A percentile compares a stretch with the other conserved stretches of the same genome.
Conservation (phyloP, 768 basidiomycete genomes). For the Hygrophorus russula region DNA sequence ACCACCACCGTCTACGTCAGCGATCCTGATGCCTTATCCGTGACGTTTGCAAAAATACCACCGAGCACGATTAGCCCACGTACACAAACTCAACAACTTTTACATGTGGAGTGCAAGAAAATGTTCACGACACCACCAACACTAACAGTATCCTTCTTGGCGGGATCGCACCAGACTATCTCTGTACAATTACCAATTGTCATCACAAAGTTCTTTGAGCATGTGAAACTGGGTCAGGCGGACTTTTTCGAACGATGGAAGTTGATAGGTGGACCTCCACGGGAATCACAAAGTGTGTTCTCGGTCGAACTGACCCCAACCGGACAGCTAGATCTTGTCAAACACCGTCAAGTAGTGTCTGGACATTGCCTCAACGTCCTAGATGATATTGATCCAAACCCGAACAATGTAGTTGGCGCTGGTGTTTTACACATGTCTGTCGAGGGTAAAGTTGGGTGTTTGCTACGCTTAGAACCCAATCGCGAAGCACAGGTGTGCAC, state of each 20-base stretch:
- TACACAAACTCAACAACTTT: slow-evolving; percentile 84
- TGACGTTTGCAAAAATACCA: slow-evolving; percentile 86
- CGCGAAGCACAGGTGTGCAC: slow-evolving; percentile 81
- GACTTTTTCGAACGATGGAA: slow-evolving; percentile 99
- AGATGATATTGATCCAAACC: slow-evolving; percentile 85
- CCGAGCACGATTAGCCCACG: slow-evolving; percentile 69
- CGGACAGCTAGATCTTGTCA: slow-evolving; percentile 66
- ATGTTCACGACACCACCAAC: slow-evolving; percentile 69
- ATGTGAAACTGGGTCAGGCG: slow-evolving; percentile 67
- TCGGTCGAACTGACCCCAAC: slow-evolving; percentile 55
- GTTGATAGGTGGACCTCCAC: slow-evolving; percentile 88
- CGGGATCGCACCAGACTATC: slow-evolving; percentile 83
- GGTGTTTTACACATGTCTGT: slow-evolving; percentile 90
- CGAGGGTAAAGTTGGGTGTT: slow-evolving; percentile 91
- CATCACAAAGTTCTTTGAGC: slow-evolving; percentile 87
- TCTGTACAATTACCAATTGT: slow-evolving; percentile 79
- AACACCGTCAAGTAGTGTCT: slow-evolving; percentile 62
- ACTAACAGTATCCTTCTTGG: slow-evolving; percentile 81
- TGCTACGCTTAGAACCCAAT: slow-evolving; percentile 90
- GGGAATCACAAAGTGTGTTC: slow-evolving; percentile 85
- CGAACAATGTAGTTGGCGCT: slow-evolving; percentile 88
- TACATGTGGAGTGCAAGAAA: slow-evolving; percentile 93
- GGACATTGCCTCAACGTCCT: slow-evolving; percentile 74
- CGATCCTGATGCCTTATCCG: slow-evolving; percentile 66
- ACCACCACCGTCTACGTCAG: slow-evolving; percentile 69